phyloP scores from a whole-genome alignment of 768 basidiomycete genomes.

The Podaxis pistillaris region DNA sequence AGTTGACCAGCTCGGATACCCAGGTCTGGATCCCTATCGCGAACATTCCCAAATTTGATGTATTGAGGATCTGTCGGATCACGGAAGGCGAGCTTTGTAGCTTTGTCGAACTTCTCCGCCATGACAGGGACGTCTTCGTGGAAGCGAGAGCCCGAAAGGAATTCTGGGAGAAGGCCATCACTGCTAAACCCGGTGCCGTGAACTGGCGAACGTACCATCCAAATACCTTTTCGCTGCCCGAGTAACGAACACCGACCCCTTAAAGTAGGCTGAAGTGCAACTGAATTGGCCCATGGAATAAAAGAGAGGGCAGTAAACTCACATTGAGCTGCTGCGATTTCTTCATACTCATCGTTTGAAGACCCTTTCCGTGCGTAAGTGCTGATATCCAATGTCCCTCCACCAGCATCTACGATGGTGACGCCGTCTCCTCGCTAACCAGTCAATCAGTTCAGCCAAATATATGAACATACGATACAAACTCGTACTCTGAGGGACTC shows the following conservation, averaged over 20 bases:
- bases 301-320: background rate
- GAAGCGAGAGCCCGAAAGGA: slow-evolving; percentile 16
- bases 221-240: slow-evolving; percentile 35
- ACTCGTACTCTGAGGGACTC: slow-evolving; percentile 14
- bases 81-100: slow-evolving; percentile 22
- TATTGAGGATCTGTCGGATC: slow-evolving; percentile 20
- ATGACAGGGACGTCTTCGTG: slow-evolving; percentile 20
- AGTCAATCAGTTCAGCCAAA: background rate
- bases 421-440: slow-evolving; percentile 42
- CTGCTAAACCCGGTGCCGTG: background rate
- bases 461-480: background rate
- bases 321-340: slow-evolving; percentile 43
- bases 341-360: slow-evolving; percentile 29
- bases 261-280: slow-evolving; percentile 34
- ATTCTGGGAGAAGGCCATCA: slow-evolving; percentile 1
- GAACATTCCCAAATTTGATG: slow-evolving; percentile 22
- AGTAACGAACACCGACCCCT: slow-evolving; percentile 46
- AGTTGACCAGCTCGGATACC: slow-evolving; percentile 22
- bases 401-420: slow-evolving; percentile 59
- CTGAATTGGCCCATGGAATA: background rate
- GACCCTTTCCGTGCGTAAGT: slow-evolving; percentile 38
- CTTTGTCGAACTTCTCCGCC: slow-evolving; percentile 21
- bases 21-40: slow-evolving; percentile 19
- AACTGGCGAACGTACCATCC: slow-evolving; percentile 25
- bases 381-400: slow-evolving; percentile 59